These are phyloP conservation scores for Clonostachys rhizophaga DNA, from an alignment of 2,329 filamentous ascomycete genomes.

Conservation along the genomic window DNA sequence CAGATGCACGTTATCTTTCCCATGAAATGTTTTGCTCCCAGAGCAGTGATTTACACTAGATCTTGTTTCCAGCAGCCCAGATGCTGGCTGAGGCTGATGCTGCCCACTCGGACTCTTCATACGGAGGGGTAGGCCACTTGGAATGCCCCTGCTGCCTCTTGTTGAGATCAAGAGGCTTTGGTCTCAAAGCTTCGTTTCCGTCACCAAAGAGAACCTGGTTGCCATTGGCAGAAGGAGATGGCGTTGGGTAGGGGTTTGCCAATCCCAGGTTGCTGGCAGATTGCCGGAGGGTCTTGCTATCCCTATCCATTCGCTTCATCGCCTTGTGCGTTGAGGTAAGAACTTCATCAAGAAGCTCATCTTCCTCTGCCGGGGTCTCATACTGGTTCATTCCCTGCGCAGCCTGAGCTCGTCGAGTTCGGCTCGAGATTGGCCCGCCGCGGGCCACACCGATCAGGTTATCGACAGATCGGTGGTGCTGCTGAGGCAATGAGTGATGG, in stretches of 20 bases:
- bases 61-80: constrained; percentile 64
- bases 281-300: constrained; percentile 44
- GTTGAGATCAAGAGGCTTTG: constrained; percentile 67
- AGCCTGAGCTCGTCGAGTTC: constrained; percentile 75
- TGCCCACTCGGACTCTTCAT: constrained; percentile 91
- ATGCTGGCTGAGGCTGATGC: constrained; percentile 78
- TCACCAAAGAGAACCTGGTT: constrained; percentile 73
- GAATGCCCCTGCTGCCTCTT: constrained; percentile 48
- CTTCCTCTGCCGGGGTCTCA: constrained; percentile 93
- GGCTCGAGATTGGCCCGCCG: constrained; percentile 65
- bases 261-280: constrained; percentile 60
- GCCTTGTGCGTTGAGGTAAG: constrained; percentile 72
- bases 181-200: constrained; percentile 53
- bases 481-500: constrained; percentile 60
- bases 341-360: constrained; percentile 89
- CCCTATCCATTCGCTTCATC: constrained; percentile 64
- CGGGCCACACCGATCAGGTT: constrained; percentile 55
- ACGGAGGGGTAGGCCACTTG: constrained; percentile 94
- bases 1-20: neutral
- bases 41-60: constrained; percentile 28
- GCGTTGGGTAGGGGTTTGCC: constrained; percentile 57
- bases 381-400: constrained; percentile 74
- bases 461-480: constrained; percentile 59
- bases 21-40: neutral
- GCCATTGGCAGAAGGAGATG: constrained; percentile 76